These are phyloP conservation scores for Naganishia vaughanmartiniae DNA, from an alignment of 768 basidiomycete species.

Conservation along the genomic window DNA sequence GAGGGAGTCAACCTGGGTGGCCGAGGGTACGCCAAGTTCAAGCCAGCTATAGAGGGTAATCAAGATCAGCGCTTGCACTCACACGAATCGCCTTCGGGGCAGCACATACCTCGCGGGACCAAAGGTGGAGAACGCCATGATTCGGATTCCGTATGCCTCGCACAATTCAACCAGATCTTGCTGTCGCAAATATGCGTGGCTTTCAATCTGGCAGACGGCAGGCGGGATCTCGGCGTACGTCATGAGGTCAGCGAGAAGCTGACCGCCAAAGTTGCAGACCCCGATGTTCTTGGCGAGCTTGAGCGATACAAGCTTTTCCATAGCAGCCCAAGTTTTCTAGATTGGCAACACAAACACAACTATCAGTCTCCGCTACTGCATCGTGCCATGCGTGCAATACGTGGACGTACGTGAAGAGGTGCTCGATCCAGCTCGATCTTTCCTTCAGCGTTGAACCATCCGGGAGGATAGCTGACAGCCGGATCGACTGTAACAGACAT, in stretches of 20 bases:
- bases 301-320: slow-evolving; percentile 75
- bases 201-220: slow-evolving; percentile 63
- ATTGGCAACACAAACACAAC: slow-evolving; percentile 47
- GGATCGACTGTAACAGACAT: slow-evolving; percentile 61
- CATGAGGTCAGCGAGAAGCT: slow-evolving; percentile 69
- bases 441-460: slow-evolving; percentile 67
- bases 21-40: slow-evolving; percentile 29
- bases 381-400: background rate
- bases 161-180: slow-evolving; percentile 30
- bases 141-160: slow-evolving; percentile 36
- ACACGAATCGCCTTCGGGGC: no score
- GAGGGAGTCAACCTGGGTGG: slow-evolving; percentile 28
- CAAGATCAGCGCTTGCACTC: background rate
- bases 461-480: slow-evolving; percentile 64
- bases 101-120: slow-evolving; percentile 34
- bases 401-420: slow-evolving; percentile 25
- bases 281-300: slow-evolving; percentile 76
- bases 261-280: slow-evolving; percentile 72
- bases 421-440: slow-evolving; percentile 64
- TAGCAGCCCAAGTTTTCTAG: slow-evolving; percentile 76
- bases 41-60: slow-evolving; percentile 24
- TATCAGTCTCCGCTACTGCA: background rate
- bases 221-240: slow-evolving; percentile 70
- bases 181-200: slow-evolving; percentile 55
- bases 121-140: slow-evolving; percentile 39